phyloP scores from a whole-genome alignment of 768 basidiomycete species.

The Suillus discolor region DNA sequence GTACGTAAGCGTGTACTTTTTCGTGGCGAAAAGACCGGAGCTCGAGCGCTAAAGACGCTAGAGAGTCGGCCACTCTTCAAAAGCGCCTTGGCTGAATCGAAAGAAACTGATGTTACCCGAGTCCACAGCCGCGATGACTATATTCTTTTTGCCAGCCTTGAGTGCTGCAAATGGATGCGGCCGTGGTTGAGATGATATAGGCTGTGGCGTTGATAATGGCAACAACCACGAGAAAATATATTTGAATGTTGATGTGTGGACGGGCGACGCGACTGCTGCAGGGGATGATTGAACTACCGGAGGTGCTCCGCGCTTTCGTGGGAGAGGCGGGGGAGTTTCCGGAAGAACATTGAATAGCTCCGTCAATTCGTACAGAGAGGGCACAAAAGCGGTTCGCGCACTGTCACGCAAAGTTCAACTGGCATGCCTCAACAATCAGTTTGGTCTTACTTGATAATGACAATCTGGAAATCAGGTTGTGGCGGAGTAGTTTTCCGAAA shows the following conservation, averaged over 20 bases:
- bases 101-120: conserved; percentile 87
- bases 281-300: conserved; percentile 10
- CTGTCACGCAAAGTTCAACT: conserved; percentile 41
- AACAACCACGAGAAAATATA: conserved; percentile 30
- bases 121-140: conserved; percentile 89
- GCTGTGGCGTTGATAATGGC: conserved; percentile 26
- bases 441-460: conserved; percentile 76
- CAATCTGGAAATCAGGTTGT: conserved; percentile 83
- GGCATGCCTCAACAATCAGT: neutral
- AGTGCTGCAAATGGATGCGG: conserved; percentile 79
- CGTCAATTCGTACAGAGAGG: conserved; percentile 76
- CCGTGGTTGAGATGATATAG: conserved; percentile 35
- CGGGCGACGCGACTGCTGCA: conserved; percentile 1
- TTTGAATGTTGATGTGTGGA: conserved; percentile 5
- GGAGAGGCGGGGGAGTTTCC: conserved; percentile 59
- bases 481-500: conserved; percentile 79
- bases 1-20: neutral
- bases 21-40: neutral
- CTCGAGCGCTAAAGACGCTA: neutral
- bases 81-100: conserved; percentile 82
- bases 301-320: conserved; percentile 40
- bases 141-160: conserved; percentile 80
- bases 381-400: conserved; percentile 81
- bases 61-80: conserved; percentile 74
- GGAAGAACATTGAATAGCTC: conserved; percentile 73